Conservation (phyloP, 441 rosid species). For the Pelargonium fulgidum region DNA sequence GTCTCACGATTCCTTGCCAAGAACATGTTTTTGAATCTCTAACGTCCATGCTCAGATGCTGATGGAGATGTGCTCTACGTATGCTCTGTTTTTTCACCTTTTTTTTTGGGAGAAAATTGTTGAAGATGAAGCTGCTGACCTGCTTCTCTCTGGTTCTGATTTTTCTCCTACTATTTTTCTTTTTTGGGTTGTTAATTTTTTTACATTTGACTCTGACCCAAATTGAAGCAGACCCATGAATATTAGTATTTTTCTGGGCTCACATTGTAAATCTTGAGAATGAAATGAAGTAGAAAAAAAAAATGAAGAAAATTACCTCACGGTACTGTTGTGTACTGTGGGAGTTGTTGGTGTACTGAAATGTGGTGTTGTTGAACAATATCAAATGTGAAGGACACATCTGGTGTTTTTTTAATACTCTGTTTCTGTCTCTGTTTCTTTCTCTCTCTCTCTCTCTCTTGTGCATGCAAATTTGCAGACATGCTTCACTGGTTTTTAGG, state of each 20-base stretch:
- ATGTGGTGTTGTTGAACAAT: not conserved
- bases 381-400: no score
- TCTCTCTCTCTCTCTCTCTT: no score
- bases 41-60: constrained; percentile 18
- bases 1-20: constrained; percentile 21
- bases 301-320: no score
- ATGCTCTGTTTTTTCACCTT: not conserved
- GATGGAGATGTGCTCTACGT: not conserved
- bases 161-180: not conserved
- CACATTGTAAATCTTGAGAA: not conserved
- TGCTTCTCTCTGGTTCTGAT: no score
- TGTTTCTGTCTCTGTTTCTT: no score
- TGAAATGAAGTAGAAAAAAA: no score
- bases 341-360: not conserved
- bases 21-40: constrained; percentile 20
- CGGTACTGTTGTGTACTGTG: no score
- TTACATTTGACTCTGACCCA: not conserved
- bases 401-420: no score
- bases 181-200: not conserved
- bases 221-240: not conserved
- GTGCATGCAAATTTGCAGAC: no score
- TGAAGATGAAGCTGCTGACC: no score
- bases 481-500: no score
- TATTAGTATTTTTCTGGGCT: not conserved
- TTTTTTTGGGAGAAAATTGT: not conserved